Percentiles rank a stretch among this genome's conserved stretches.
These are phyloP conservation scores for Pharnaceum exiguum DNA, from an alignment of 148 eudicot genomes.

Conservation along the genomic window DNA sequence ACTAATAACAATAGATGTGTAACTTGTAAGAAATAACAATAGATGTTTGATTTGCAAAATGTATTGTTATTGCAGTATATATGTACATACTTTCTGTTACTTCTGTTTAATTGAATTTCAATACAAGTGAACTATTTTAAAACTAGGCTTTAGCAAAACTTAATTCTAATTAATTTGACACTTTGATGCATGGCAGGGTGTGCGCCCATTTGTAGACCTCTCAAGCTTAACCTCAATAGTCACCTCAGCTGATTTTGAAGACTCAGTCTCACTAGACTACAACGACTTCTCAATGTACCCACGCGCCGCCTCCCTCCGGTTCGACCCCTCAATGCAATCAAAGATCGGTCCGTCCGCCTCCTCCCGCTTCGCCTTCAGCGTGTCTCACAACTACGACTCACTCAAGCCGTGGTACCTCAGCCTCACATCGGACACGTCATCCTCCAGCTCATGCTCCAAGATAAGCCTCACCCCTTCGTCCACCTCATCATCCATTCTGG, in stretches of 20 bases:
- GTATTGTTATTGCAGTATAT: too few species aligned
- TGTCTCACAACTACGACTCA: constrained; percentile 79
- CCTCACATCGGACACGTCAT: constrained; percentile 48
- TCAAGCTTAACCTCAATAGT: constrained; percentile 52
- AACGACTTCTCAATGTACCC: constrained; percentile 63
- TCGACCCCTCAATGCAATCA: constrained; percentile 45
- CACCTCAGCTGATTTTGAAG: constrained; percentile 73
- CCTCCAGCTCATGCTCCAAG: constrained; percentile 69
- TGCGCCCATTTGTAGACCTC: constrained; percentile 80
- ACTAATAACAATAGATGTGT: too few species aligned
- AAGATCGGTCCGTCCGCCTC: constrained; percentile 78
- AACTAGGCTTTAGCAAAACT: too few species aligned
- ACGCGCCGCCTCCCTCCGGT: constrained; percentile 81
- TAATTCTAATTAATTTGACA: too few species aligned
- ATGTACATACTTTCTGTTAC: too few species aligned
- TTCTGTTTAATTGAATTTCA: too few species aligned
- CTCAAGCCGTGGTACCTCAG: constrained; percentile 93
- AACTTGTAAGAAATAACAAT: too few species aligned
- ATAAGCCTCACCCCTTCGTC: not conserved
- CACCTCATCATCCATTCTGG: constrained; percentile 16
- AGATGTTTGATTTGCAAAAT: too few species aligned
- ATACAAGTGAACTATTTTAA: too few species aligned
- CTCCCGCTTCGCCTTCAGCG: constrained; percentile 90
- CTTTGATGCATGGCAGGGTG: constrained; percentile 78
- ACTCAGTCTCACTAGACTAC: constrained; percentile 45